Conservation (phyloP, 2,329 filamentous ascomycete species). For the Talaromyces sp. region DNA sequence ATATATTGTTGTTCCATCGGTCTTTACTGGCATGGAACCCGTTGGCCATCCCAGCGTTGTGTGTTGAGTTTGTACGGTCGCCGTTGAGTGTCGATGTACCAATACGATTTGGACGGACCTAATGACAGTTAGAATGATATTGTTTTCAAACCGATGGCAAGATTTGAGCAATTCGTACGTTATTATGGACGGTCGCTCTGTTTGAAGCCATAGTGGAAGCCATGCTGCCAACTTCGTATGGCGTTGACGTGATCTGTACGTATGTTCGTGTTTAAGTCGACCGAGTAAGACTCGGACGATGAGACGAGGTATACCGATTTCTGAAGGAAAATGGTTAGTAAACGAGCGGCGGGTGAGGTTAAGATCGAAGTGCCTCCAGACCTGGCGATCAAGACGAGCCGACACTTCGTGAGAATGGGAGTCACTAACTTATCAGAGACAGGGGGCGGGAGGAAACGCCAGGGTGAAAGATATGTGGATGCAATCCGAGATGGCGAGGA, state of each 20-base stretch:
- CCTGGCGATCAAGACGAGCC: neutral
- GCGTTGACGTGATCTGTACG: conserved; percentile 10
- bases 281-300: neutral
- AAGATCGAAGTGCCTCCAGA: neutral
- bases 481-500: neutral
- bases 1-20: conserved; percentile 50
- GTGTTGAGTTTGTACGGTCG: conserved; percentile 35
- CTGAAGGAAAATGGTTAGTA: neutral
- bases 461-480: conserved; percentile 8
- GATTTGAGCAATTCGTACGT: conserved; percentile 24
- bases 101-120: conserved; percentile 39
- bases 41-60: conserved; percentile 39
- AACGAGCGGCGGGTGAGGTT: neutral
- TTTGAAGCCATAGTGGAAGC: conserved; percentile 37
- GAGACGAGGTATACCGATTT: neutral
- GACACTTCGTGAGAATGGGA: neutral
- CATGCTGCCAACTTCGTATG: conserved; percentile 25
- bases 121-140: conserved; percentile 13
- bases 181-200: conserved; percentile 35
- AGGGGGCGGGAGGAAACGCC: neutral
- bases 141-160: conserved; percentile 12
- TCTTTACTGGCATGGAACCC: conserved; percentile 44
- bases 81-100: conserved; percentile 31
- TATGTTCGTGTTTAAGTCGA: conserved; percentile 17
- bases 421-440: conserved; percentile 8